Evolutionary conservation across 257 asterid genomes (phyloP), one percentile per base, ranked within the genome.

Genomic region (Parsonsia alboflavescens): DNA sequence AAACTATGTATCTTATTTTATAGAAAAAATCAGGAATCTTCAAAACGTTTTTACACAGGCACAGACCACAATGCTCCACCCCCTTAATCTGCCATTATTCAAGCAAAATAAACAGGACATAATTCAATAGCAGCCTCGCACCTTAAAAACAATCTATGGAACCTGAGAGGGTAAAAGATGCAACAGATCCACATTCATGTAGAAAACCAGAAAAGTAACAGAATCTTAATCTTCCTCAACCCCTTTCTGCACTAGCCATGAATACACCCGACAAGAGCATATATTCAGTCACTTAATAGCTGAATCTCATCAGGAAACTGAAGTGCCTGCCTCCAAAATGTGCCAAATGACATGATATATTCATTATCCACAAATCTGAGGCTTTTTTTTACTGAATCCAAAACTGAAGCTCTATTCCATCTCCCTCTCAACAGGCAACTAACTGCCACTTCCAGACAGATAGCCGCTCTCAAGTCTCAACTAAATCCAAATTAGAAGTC

Each of bases 291-390:
- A 28, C 33, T 44, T 5, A 53, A 39, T 39, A 39, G 70, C 21
- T 65, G 50, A 50, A 39, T 19, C 50, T 39, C 70, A 65, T 65
- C 50, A 7, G 70, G 17, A 36, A 8, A 36, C 70, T 36, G 69
- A 64, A 64, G 24, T 9, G 39, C 36, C 49, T 64, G 58, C 70
- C 76, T 76, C 84, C 73, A 81, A 71, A 73, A 56, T 45, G 68
- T 52, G 59, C 73, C 79, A 71, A 67, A 70, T 73, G 78, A 22
- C 48, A n/a, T 41, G 21, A 68, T 41, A 54, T 26, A 36, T 71
- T 30, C 41, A 30, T 52, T 45, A 54, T 53, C 22, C 10, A 69
- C 52, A 49, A 48, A 30, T 63, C 8, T 13, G 71, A 50, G 33
- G 50, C n/a, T 24, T 56, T 19, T 56, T 19, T 39, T 50, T 26